phyloP scores from a whole-genome alignment of 2,329 filamentous ascomycete species.

The Nothopassalora personata region DNA sequence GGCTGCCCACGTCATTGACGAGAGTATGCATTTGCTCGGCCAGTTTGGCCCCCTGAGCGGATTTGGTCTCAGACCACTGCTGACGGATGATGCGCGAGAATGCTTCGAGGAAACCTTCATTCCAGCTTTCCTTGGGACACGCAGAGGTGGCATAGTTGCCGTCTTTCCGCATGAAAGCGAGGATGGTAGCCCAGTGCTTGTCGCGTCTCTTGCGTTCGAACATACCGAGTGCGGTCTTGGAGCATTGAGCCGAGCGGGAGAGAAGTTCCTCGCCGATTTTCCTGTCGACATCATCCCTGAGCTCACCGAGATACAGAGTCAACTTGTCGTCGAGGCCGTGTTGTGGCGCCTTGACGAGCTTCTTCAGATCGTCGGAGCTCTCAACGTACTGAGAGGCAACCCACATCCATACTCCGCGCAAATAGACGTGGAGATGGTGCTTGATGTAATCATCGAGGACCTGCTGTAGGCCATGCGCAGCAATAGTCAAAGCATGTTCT shows the following conservation, averaged over 20 bases:
- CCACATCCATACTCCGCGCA: slow-evolving; percentile 16
- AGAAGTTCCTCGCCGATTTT: background rate
- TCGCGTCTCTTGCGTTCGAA: background rate
- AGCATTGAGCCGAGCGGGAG: background rate
- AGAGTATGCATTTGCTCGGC: no score
- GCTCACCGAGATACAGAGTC: background rate
- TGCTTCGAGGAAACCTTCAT: slow-evolving; percentile 13
- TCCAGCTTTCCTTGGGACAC: slow-evolving; percentile 17
- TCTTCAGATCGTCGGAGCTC: background rate
- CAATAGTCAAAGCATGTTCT: slow-evolving; percentile 1
- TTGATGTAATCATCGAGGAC: slow-evolving; percentile 11
- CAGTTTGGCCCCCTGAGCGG: no score
- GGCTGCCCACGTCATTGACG: no score
- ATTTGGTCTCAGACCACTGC: no score
- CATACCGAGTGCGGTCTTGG: background rate
- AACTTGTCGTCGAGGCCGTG: background rate
- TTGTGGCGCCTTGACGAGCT: background rate
- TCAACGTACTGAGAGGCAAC: background rate
- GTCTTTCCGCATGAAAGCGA: slow-evolving; percentile 20
- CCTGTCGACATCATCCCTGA: background rate
- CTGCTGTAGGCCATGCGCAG: slow-evolving; percentile 9
- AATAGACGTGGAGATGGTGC: slow-evolving; percentile 13
- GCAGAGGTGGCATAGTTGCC: slow-evolving; percentile 17
- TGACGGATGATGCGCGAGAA: no score
- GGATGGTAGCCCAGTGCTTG: slow-evolving; percentile 11